Evolutionary conservation across 495 filamentous ascomycete genomes (phyloP).

Genomic region (Neurospora pannonica): DNA sequence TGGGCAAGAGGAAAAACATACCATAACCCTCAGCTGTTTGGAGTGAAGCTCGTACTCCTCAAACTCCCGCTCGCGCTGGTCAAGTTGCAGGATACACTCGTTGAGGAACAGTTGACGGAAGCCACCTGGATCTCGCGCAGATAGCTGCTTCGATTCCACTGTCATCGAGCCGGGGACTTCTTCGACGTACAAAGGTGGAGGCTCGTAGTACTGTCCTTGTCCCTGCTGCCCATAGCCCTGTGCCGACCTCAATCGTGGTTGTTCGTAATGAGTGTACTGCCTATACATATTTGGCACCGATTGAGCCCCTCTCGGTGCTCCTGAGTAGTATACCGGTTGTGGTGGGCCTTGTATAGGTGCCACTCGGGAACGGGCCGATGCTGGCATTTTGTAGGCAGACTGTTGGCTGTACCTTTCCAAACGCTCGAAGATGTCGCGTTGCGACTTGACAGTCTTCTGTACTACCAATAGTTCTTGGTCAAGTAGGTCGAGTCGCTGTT

Average conservation of each 20-base stretch:
- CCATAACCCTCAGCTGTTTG: slow-evolving; percentile 12
- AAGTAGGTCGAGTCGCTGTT: slow-evolving; percentile 25
- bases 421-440: slow-evolving; percentile 14
- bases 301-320: background rate
- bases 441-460: slow-evolving; percentile 13
- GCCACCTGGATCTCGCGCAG: slow-evolving; percentile 18
- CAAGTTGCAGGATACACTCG: slow-evolving; percentile 14
- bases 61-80: slow-evolving; percentile 10
- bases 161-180: background rate
- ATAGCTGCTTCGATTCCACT: slow-evolving; percentile 11
- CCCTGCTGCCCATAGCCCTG: background rate
- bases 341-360: background rate
- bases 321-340: background rate
- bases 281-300: background rate
- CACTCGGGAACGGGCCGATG: slow-evolving; percentile 4
- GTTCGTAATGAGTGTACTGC: background rate
- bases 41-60: slow-evolving; percentile 2
- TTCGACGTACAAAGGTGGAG: background rate
- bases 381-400: slow-evolving; percentile 8
- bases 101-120: slow-evolving; percentile 20
- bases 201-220: background rate
- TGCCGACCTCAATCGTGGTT: background rate
- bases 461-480: slow-evolving; percentile 31
- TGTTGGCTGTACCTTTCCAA: slow-evolving; percentile 9
- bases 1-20: slow-evolving; percentile 1